Percentiles rank a stretch among this genome's conserved stretches.
Evolutionary conservation across 176 grass and related monocot genomes (phyloP).

Genomic region (Oropetium thomaeum): DNA sequence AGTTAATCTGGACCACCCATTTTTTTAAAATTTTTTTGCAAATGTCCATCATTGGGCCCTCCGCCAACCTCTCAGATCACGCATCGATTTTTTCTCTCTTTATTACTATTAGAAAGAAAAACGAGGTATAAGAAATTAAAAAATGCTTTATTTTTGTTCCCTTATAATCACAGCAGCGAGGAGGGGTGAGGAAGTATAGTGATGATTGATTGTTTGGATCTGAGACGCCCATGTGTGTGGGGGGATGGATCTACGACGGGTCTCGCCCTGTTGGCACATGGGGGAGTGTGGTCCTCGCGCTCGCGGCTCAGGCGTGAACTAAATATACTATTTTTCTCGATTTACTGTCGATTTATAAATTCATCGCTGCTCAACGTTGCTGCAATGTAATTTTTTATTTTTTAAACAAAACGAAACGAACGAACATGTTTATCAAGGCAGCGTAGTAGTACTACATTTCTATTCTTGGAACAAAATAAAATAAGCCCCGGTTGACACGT

Average conservation of each 20-base stretch:
- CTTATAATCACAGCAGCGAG: not conserved
- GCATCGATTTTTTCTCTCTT: no score
- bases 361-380: not conserved
- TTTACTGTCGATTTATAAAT: not conserved
- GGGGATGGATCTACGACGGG: not conserved
- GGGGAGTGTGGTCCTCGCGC: conserved; percentile 10
- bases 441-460: no score
- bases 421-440: no score
- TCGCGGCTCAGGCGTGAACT: not conserved
- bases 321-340: not conserved
- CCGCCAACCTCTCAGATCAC: not conserved
- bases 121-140: not conserved
- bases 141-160: not conserved
- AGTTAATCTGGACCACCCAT: conserved; percentile 7
- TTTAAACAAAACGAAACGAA: not conserved
- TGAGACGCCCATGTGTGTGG: not conserved
- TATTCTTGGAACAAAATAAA: not conserved
- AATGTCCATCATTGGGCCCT: not conserved
- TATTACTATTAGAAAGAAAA: not conserved
- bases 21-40: no score
- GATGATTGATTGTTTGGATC: conserved; percentile 23
- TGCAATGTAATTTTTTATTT: not conserved
- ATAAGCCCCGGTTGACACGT: not conserved
- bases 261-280: conserved; percentile 26
- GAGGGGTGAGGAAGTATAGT: not conserved